Evolutionary conservation across 2,329 filamentous ascomycete species (phyloP).

Genomic region (Alternaria brassicicola): DNA sequence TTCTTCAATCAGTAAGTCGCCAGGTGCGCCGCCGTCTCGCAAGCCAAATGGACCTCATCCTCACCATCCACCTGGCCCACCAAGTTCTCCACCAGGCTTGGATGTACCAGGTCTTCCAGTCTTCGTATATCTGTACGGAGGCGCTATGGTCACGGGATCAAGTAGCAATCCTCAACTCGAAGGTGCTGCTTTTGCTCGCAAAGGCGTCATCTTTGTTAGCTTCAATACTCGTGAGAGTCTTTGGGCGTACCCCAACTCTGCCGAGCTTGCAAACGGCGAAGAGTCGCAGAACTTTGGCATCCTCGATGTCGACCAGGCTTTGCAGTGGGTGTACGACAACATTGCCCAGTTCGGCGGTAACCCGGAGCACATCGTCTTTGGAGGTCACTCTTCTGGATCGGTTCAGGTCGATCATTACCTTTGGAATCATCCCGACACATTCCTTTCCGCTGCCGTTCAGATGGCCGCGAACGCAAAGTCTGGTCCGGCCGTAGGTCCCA

Average conservation of each 20-base stretch:
- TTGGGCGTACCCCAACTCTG: conserved; percentile 52
- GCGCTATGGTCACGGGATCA: conserved; percentile 51
- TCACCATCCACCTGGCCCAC: not conserved
- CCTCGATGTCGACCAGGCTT: conserved; percentile 47
- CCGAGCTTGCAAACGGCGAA: conserved; percentile 36
- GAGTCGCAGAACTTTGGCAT: conserved; percentile 44
- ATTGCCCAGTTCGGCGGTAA: conserved; percentile 50
- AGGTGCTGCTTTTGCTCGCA: conserved; percentile 48
- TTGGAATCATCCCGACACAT: conserved; percentile 33
- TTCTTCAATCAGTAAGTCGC: not conserved
- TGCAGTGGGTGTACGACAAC: conserved; percentile 47
- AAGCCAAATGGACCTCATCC: conserved; percentile 6
- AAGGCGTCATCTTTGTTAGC: conserved; percentile 33
- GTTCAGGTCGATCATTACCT: conserved; percentile 35
- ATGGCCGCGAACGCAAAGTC: conserved; percentile 37
- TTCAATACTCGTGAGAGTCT: conserved; percentile 43
- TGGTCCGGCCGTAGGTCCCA: conserved; percentile 28
- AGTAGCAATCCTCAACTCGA: conserved; percentile 51
- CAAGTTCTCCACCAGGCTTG: not conserved
- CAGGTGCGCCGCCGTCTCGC: conserved; percentile 2
- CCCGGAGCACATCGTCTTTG: conserved; percentile 53
- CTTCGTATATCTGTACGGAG: conserved; percentile 54
- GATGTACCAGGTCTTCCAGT: conserved; percentile 30
- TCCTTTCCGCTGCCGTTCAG: conserved; percentile 29
- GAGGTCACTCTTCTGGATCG: conserved; percentile 43